Percentiles rank a stretch among this genome's conserved stretches.
These are phyloP conservation scores for Corallochytrium limacisporum DNA, from an alignment of 78 protist species.

Conservation along the genomic window DNA sequence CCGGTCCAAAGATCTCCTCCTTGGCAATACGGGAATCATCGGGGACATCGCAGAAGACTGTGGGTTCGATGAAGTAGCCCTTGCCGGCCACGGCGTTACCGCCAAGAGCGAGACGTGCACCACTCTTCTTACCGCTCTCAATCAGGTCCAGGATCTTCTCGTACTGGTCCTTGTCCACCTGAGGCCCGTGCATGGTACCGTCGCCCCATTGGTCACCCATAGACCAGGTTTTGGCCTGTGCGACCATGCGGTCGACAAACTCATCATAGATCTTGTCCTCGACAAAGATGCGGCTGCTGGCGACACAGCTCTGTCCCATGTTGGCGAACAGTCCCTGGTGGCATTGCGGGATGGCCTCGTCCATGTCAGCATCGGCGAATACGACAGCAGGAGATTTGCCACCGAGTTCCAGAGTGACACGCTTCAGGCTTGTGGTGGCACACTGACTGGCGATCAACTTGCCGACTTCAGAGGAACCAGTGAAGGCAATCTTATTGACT, in stretches of 20 bases:
- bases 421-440: neutral
- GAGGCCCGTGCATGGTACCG: conserved; percentile 13
- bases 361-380: conserved; percentile 63
- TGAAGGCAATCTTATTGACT: conserved; percentile 65
- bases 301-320: conserved; percentile 28
- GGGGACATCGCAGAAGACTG: conserved; percentile 25
- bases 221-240: neutral
- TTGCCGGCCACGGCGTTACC: neutral
- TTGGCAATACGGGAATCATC: conserved; percentile 18
- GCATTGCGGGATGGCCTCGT: conserved; percentile 31
- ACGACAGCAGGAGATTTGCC: conserved; percentile 82
- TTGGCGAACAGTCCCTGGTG: conserved; percentile 34
- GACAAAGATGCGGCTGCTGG: conserved; percentile 43
- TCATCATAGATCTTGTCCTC: conserved; percentile 46
- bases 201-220: conserved; percentile 21
- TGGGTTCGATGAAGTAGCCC: conserved; percentile 39
- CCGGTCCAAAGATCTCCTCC: conserved; percentile 77
- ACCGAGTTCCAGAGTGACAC: conserved; percentile 64
- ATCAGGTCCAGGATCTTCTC: conserved; percentile 4
- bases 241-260: conserved; percentile 4
- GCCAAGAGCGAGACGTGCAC: neutral
- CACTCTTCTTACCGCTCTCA: conserved; percentile 1
- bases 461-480: conserved; percentile 60
- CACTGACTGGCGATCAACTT: neutral
- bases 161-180: conserved; percentile 18